These are phyloP conservation scores for Tulasnella sp. DNA, from an alignment of 768 basidiomycete genomes.

Conservation along the genomic window DNA sequence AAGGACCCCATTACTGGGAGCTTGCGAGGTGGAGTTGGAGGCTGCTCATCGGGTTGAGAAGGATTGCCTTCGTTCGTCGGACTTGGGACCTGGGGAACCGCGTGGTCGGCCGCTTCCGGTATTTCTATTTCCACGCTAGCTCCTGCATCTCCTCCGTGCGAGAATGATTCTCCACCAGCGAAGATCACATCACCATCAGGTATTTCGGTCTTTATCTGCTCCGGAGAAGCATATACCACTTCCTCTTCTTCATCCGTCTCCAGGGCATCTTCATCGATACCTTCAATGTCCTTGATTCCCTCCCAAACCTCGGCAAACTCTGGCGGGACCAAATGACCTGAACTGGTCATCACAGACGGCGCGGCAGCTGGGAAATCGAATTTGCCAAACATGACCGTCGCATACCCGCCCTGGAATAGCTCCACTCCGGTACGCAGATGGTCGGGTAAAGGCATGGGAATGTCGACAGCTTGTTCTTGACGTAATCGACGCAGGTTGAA, in stretches of 20 bases:
- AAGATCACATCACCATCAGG: neutral
- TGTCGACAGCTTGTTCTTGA: neutral
- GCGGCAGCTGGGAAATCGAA: conserved; percentile 12
- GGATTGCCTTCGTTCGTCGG: neutral
- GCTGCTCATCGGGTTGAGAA: neutral
- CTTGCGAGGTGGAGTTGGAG: conserved; percentile 8
- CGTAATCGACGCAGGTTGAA: conserved; percentile 9
- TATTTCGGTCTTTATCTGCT: neutral
- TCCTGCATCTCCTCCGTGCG: neutral
- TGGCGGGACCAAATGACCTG: neutral
- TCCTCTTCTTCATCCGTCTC: neutral
- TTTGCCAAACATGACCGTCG: conserved; percentile 14
- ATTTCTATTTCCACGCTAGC: neutral
- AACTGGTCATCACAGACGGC: neutral
- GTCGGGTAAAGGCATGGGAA: neutral
- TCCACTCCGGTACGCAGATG: conserved; percentile 11
- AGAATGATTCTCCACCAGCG: neutral
- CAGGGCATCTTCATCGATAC: neutral
- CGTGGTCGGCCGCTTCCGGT: neutral
- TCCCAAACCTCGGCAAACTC: conserved; percentile 12
- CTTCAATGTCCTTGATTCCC: conserved; percentile 9
- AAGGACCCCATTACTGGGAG: conserved; percentile 5
- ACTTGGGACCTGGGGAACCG: neutral
- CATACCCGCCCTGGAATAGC: conserved; percentile 17
- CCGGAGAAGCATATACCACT: neutral